Evolutionary conservation across 2,329 filamentous ascomycete species (phyloP), one percentile per base, ranked within the genome.

Genomic region (Didymella glomerata): DNA sequence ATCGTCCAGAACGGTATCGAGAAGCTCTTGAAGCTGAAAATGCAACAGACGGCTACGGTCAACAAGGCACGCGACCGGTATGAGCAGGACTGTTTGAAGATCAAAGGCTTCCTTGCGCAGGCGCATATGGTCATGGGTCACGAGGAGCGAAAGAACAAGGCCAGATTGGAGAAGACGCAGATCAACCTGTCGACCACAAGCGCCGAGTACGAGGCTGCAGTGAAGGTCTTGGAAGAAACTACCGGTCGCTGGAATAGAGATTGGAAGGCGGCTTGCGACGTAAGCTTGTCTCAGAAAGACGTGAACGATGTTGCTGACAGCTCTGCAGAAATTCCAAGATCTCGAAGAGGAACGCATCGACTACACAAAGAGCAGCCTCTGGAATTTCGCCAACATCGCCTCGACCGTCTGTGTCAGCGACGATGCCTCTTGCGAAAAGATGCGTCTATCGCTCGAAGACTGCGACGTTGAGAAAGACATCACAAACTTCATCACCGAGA

Each of bases 61-160:
- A 98, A 97, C 81, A 99, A 99, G 90, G 91, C 93, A 16, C 87
- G 95, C 66, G 95, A 99, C 79, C 90, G 90, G 48, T 99, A 96
- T 76, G 95, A 99, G 79, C 94, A 99, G 78, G 96, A 99, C 69
- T 98, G 94, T 75, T 84, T 99, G 44, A 95, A 97, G 76, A 98
- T 99, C 77, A 99, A 99, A 79, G 95, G 95, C 38, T 99, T 99
- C 74, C 86, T 99, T 4, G 95, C 96, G 4, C 95, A 99, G 78
- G 95, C 95, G 10, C 96, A 99, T 76, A 99, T 99, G 95, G 95
- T 99, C 57, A 99, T 99, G 95, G 95, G 95, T 14, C 95, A 99
- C 70, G 95, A 99, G 76, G 95, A 99, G 81, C 88, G 95, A 27
- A 97, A 97, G 80, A 99, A 99, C 79, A 99, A 99, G 80, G 93